A percentile compares a stretch with the other conserved stretches of the same genome.
Evolutionary conservation across 2,329 filamentous ascomycete species (phyloP).

Genomic region (Teratosphaeria epicoccoides): DNA sequence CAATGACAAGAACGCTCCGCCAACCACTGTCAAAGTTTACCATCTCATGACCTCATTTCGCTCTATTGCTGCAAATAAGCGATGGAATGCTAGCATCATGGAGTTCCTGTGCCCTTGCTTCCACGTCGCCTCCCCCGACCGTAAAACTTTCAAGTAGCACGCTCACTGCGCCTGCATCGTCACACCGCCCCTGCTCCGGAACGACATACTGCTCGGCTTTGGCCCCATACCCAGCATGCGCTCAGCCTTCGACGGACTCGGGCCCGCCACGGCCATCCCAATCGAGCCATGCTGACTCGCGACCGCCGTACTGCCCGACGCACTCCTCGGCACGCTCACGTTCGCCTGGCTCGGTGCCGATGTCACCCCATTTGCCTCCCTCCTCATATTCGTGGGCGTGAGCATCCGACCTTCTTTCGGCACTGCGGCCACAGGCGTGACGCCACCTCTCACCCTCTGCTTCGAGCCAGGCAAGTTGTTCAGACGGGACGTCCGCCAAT

Average conservation of each 20-base stretch:
- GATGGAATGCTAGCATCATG: neutral
- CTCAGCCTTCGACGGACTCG: slow-evolving; percentile 4
- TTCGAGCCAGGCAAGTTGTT: slow-evolving; percentile 22
- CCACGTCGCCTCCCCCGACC: neutral
- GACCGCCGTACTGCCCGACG: neutral
- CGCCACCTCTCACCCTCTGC: slow-evolving; percentile 23
- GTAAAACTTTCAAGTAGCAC: too few relatives aligned
- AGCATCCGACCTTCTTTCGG: slow-evolving; percentile 20
- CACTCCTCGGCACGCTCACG: slow-evolving; percentile 3
- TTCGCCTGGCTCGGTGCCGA: neutral
- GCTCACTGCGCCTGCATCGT: neutral
- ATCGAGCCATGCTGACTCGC: neutral
- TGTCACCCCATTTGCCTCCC: neutral
- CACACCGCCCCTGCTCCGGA: neutral
- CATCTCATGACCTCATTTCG: neutral
- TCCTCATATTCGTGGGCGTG: neutral
- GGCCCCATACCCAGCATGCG: slow-evolving; percentile 4
- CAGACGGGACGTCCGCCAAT: slow-evolving; percentile 63
- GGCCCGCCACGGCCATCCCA: neutral
- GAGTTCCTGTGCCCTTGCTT: neutral
- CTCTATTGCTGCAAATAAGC: neutral
- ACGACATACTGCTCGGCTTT: neutral
- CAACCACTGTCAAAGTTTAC: neutral
- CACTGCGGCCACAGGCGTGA: slow-evolving; percentile 25
- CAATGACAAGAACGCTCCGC: neutral